Evolutionary conservation across 1,139 yeast genomes (phyloP).

Genomic region (Hemisphaericaspora xylofermentans): DNA sequence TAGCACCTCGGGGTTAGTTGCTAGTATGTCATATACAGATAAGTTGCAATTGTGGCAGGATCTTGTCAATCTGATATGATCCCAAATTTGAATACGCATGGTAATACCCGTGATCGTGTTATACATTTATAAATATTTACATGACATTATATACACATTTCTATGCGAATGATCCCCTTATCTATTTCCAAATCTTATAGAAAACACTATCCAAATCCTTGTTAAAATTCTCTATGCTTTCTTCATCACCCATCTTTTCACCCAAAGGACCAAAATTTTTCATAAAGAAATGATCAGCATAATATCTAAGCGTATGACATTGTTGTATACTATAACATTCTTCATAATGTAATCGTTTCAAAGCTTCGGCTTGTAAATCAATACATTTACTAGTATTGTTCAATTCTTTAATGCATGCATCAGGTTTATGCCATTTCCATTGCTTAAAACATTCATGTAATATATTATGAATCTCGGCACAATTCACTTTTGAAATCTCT

Average conservation of each 20-base stretch:
- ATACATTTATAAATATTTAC: constrained; percentile 1
- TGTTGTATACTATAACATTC: constrained; percentile 41
- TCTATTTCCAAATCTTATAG: constrained; percentile 36
- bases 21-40: constrained; percentile 43
- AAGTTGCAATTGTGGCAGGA: constrained; percentile 52
- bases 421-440: constrained; percentile 23
- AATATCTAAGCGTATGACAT: constrained; percentile 38
- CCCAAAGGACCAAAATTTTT: constrained; percentile 44
- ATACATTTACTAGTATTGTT: constrained; percentile 29
- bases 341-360: constrained; percentile 36
- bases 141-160: constrained; percentile 1
- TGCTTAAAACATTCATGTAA: constrained; percentile 40
- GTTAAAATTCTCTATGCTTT: constrained; percentile 25
- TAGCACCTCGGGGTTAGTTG: constrained; percentile 75
- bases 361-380: constrained; percentile 36
- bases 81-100: too few species aligned
- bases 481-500: constrained; percentile 35
- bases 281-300: constrained; percentile 37
- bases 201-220: constrained; percentile 35
- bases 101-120: not conserved
- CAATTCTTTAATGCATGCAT: constrained; percentile 32
- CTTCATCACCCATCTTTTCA: constrained; percentile 27
- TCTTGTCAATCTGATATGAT: constrained; percentile 11
- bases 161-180: not conserved
- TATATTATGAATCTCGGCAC: constrained; percentile 42